Percentiles rank a stretch among this genome's conserved stretches.
Conservation (phyloP, 805 yeast genomes). For the Yueomyces sinensis region DNA sequence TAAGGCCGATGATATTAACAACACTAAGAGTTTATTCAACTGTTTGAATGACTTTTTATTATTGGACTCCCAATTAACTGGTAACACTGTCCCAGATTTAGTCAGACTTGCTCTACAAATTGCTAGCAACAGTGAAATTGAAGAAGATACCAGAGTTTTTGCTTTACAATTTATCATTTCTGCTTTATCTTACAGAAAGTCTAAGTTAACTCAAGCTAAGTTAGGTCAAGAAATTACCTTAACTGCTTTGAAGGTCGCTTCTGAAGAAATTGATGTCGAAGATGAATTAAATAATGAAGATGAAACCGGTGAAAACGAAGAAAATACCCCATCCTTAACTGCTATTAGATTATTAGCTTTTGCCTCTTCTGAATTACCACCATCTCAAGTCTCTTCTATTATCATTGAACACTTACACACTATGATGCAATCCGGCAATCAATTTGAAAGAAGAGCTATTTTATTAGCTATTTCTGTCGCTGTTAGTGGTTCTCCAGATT, state of each 20-base stretch:
- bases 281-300: slow-evolving; percentile 66
- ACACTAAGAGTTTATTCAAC: slow-evolving; percentile 66
- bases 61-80: slow-evolving; percentile 65
- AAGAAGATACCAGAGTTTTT: slow-evolving; percentile 70
- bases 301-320: slow-evolving; percentile 90
- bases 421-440: slow-evolving; percentile 48
- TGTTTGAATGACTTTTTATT: slow-evolving; percentile 70
- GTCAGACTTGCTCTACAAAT: slow-evolving; percentile 66
- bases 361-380: slow-evolving; percentile 77
- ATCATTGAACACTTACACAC: slow-evolving; percentile 51
- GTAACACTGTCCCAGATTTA: slow-evolving; percentile 57
- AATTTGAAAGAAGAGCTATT: slow-evolving; percentile 78
- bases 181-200: slow-evolving; percentile 65
- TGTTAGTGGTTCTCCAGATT: slow-evolving; percentile 92
- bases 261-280: slow-evolving; percentile 71
- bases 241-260: slow-evolving; percentile 61
- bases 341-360: slow-evolving; percentile 71
- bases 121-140: slow-evolving; percentile 49
- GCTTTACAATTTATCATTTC: slow-evolving; percentile 77
- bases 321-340: slow-evolving; percentile 61
- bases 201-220: slow-evolving; percentile 66
- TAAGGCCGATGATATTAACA: slow-evolving; percentile 53
- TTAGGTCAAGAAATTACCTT: slow-evolving; percentile 71
- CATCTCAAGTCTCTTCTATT: slow-evolving; percentile 79
- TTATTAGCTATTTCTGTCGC: slow-evolving; percentile 70